These are phyloP conservation scores for Russula virescens DNA, from an alignment of 768 basidiomycete species.

Conservation along the genomic window DNA sequence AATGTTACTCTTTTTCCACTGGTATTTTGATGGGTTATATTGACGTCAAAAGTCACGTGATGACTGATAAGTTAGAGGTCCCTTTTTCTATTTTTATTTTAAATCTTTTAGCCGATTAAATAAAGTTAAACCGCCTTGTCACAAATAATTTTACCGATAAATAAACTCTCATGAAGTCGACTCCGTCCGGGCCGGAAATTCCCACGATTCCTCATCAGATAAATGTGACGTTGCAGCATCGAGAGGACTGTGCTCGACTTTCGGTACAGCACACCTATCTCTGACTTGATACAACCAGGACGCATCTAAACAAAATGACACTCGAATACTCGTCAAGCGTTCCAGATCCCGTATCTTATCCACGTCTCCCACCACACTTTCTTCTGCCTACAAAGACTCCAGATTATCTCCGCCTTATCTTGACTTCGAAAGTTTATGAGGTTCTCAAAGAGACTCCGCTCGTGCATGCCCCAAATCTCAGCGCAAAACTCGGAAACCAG, in stretches of 20 bases:
- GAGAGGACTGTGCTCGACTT: too few relatives aligned
- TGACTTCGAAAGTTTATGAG: slow-evolving; percentile 88
- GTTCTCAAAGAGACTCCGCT: slow-evolving; percentile 87
- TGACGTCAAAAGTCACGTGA: slow-evolving; percentile 20
- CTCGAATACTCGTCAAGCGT: slow-evolving; percentile 65
- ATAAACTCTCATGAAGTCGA: too few relatives aligned
- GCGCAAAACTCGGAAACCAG: slow-evolving; percentile 81
- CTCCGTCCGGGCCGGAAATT: too few relatives aligned
- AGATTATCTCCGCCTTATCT: slow-evolving; percentile 83
- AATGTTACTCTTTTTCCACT: background rate
- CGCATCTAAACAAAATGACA: slow-evolving; percentile 34
- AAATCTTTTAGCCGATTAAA: background rate
- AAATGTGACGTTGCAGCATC: too few relatives aligned
- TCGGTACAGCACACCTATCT: too few relatives aligned
- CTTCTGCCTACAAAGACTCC: slow-evolving; percentile 63
- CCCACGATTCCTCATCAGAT: too few relatives aligned
- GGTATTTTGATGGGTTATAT: background rate
- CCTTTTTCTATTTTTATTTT: background rate
- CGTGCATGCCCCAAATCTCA: slow-evolving; percentile 80
- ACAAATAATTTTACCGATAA: too few relatives aligned
- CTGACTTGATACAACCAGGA: too few relatives aligned
- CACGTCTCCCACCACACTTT: slow-evolving; percentile 60
- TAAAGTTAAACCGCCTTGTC: too few relatives aligned
- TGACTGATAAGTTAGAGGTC: background rate
- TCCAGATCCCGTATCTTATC: slow-evolving; percentile 60